Conservation (phyloP, 768 basidiomycete species). For the Boletus insuetus region DNA sequence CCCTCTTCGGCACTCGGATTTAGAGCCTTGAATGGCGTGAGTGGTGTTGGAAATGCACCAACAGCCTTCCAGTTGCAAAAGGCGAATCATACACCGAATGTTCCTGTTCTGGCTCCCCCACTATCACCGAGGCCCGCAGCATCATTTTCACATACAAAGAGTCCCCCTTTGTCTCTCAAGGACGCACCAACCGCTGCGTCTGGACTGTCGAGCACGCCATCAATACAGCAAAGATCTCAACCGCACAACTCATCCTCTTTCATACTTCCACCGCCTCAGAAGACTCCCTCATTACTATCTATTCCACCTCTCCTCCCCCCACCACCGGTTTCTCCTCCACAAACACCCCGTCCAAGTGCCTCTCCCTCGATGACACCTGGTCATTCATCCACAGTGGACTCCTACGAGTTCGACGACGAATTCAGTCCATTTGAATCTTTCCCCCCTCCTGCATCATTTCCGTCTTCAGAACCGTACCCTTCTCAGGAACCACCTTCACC, state of each 20-base stretch:
- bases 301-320: conserved; percentile 31
- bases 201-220: not conserved
- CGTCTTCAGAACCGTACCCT: conserved; percentile 5
- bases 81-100: conserved; percentile 1
- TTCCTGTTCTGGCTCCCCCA: conserved; percentile 21
- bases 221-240: conserved; percentile 15
- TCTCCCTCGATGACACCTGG: conserved; percentile 5
- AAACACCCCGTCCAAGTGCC: conserved; percentile 28
- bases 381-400: conserved; percentile 15
- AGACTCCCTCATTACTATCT: conserved; percentile 21
- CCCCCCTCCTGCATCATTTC: conserved; percentile 15
- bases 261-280: conserved; percentile 24
- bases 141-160: conserved; percentile 15
- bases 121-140: conserved; percentile 32
- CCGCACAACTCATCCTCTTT: conserved; percentile 19
- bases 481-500: conserved; percentile 24
- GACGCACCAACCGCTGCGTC: not conserved
- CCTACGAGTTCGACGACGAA: conserved; percentile 40
- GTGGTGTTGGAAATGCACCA: not conserved
- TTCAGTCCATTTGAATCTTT: conserved; percentile 51
- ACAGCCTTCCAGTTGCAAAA: not conserved
- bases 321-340: conserved; percentile 30
- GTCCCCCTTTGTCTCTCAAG: conserved; percentile 9
- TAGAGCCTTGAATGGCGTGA: not conserved
- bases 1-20: conserved; percentile 6